These are phyloP conservation scores for Cadophora gregata DNA, from an alignment of 2,329 filamentous ascomycete genomes.

Conservation along the genomic window DNA sequence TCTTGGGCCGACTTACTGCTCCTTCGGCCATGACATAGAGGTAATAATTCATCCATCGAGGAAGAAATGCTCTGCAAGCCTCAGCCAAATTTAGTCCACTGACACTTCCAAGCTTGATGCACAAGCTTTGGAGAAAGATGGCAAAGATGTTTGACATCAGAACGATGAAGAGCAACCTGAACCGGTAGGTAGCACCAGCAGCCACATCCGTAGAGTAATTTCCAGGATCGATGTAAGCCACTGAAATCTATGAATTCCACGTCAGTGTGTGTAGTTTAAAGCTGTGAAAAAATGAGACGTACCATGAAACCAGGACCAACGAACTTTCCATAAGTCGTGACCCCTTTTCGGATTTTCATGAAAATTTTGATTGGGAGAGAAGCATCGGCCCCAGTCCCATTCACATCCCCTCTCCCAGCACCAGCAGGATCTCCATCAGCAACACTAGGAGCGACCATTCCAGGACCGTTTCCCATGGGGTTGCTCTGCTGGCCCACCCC, in stretches of 20 bases:
- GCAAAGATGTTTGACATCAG: constrained; percentile 63
- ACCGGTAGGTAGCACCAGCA: constrained; percentile 59
- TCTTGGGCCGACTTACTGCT: constrained; percentile 45
- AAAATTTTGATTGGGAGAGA: constrained; percentile 24
- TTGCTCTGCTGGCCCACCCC: constrained; percentile 23
- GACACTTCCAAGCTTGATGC: constrained; percentile 61
- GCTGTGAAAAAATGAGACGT: constrained; percentile 15
- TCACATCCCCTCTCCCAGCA: constrained; percentile 20
- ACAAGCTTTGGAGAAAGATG: constrained; percentile 62
- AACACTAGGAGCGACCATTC: constrained; percentile 15
- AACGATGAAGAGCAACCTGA: constrained; percentile 60
- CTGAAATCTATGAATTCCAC: constrained; percentile 40
- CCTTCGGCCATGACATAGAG: constrained; percentile 61
- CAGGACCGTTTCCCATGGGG: constrained; percentile 23
- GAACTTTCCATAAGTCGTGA: constrained; percentile 52
- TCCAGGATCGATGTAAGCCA: constrained; percentile 51
- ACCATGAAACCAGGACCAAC: constrained; percentile 55
- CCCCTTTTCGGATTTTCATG: constrained; percentile 30
- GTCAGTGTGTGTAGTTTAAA: constrained; percentile 9
- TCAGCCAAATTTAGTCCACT: constrained; percentile 60
- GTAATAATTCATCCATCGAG: constrained; percentile 58
- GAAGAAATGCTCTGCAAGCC: constrained; percentile 54
- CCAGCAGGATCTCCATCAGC: constrained; percentile 16
- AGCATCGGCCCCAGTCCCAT: constrained; percentile 19
- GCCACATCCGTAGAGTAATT: constrained; percentile 65